These are phyloP conservation scores for Schizophyllum amplum DNA, from an alignment of 1,284 basidiomycete species.

Conservation along the genomic window DNA sequence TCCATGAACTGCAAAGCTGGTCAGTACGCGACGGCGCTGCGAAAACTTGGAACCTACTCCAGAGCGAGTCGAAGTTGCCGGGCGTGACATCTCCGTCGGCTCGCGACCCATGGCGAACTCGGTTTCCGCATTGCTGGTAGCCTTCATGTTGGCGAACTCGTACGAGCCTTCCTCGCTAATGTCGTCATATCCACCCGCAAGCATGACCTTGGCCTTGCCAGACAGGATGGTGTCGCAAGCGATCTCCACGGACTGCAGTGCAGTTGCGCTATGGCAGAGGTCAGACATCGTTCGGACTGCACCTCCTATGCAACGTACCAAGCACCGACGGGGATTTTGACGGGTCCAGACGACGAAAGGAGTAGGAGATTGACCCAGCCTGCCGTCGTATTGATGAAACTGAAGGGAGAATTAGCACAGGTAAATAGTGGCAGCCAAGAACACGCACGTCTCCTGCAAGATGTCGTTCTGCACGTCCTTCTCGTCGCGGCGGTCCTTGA, in stretches of 20 bases:
- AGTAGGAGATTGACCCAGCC: conserved; percentile 97
- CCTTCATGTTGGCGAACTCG: conserved; percentile 99
- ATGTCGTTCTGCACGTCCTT: conserved; percentile 98
- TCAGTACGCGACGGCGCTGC: neutral
- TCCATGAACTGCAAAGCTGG: conserved; percentile 80
- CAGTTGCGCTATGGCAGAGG: conserved; percentile 66
- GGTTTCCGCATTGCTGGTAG: conserved; percentile 92
- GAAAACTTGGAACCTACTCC: conserved; percentile 46
- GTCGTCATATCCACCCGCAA: conserved; percentile 98
- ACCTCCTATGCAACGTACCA: conserved; percentile 77
- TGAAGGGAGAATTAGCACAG: conserved; percentile 22
- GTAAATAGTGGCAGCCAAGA: conserved; percentile 6
- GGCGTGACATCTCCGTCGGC: conserved; percentile 97
- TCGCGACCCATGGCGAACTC: conserved; percentile 99
- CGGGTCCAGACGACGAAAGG: conserved; percentile 90
- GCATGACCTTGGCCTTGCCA: conserved; percentile 98
- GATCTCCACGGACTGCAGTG: conserved; percentile 95
- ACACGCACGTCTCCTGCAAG: conserved; percentile 88
- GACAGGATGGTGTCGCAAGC: conserved; percentile 93
- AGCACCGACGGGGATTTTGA: conserved; percentile 98
- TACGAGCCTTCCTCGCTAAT: conserved; percentile 95
- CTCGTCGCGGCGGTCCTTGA: conserved; percentile 96
- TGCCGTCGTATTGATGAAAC: conserved; percentile 96
- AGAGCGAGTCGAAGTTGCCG: conserved; percentile 90
- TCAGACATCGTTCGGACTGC: neutral